Evolutionary conservation across 306 rosid genomes (phyloP).

Genomic region (Corylus heterophylla): DNA sequence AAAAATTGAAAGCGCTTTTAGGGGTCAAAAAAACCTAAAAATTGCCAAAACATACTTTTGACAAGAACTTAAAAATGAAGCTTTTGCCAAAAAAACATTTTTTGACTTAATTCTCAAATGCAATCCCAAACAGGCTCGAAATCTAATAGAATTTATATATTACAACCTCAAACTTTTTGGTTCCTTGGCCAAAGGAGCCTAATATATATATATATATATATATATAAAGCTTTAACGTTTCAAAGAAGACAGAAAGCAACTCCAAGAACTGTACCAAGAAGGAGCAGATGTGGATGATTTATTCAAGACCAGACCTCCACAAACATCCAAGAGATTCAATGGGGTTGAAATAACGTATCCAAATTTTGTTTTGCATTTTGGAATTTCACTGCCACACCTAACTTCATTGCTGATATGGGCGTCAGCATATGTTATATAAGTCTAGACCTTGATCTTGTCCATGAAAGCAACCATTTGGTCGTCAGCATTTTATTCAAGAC

Average conservation of each 20-base stretch:
- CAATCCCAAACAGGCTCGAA: too few relatives aligned
- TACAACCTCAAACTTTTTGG: not conserved
- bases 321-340: not conserved
- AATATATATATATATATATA: not conserved
- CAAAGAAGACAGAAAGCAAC: not conserved
- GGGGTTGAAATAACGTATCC: not conserved
- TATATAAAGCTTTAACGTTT: not conserved
- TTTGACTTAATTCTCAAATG: too few relatives aligned
- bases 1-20: too few relatives aligned
- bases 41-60: too few relatives aligned
- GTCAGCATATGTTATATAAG: not conserved
- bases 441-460: not conserved
- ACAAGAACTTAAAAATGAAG: too few relatives aligned
- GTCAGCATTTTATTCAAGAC: too few relatives aligned
- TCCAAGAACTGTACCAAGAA: not conserved
- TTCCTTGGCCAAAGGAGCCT: not conserved
- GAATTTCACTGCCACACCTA: not conserved
- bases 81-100: too few relatives aligned
- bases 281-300: not conserved
- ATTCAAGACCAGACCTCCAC: slow-evolving; percentile 1
- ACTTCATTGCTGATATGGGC: not conserved
- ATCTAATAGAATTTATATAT: not conserved
- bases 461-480: not conserved
- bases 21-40: too few relatives aligned
- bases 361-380: not conserved